Conservation (phyloP, 148 eudicot genomes). For the Vaccinium vitisidaea region DNA sequence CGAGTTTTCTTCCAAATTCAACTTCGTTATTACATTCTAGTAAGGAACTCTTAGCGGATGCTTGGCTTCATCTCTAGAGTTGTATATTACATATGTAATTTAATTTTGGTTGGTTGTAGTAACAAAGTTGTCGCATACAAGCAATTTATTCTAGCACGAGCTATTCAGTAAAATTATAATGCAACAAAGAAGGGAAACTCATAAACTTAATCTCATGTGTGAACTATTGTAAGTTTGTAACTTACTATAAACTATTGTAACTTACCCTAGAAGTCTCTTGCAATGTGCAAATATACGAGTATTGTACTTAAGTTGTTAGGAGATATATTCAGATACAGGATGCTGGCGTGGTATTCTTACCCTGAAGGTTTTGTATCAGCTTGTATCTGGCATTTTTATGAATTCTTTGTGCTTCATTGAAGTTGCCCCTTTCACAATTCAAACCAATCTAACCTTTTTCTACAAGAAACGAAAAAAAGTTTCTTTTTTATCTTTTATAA, state of each 20-base stretch:
- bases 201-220: neutral
- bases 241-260: neutral
- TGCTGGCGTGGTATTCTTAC: neutral
- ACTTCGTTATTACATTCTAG: neutral
- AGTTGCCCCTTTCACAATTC: neutral
- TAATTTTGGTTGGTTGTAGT: constrained; percentile 11
- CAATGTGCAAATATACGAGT: neutral
- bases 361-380: neutral
- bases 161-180: neutral
- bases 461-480: neutral
- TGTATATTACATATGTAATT: neutral
- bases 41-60: neutral
- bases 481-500: neutral
- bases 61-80: neutral
- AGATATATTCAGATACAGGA: neutral
- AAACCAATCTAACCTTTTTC: neutral
- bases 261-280: neutral
- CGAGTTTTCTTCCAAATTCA: neutral
- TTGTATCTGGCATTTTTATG: neutral
- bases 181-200: neutral
- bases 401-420: neutral
- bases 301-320: neutral
- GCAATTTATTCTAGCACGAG: neutral
- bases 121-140: neutral
- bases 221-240: neutral